Conservation (phyloP, 129 eudicot genomes). For the Pseudognaphalium luteoalbum region DNA sequence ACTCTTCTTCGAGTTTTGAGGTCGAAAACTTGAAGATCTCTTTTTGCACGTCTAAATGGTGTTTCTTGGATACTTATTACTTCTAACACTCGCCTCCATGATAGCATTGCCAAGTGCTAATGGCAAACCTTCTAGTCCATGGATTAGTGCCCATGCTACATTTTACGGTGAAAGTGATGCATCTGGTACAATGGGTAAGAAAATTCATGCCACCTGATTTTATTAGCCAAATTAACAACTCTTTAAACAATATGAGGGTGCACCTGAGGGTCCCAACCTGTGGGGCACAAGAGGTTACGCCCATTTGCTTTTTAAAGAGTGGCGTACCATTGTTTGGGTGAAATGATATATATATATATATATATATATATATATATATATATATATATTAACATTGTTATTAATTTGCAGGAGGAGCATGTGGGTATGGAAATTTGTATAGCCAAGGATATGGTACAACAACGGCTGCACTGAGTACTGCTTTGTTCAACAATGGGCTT, state of each 20-base stretch:
- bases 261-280: not conserved
- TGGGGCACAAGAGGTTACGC: not conserved
- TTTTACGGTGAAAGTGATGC: constrained; percentile 38
- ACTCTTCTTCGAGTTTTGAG: not conserved
- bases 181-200: constrained; percentile 48
- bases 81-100: constrained; percentile 27
- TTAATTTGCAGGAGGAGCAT: constrained; percentile 50
- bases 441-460: constrained; percentile 69
- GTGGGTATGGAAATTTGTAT: constrained; percentile 62
- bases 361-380: too few species aligned
- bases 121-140: constrained; percentile 15
- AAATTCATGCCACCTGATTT: constrained; percentile 1
- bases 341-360: not conserved
- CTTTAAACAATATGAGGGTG: not conserved
- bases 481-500: constrained; percentile 60
- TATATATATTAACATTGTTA: not conserved
- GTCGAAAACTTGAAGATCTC: not conserved
- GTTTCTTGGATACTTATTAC: constrained; percentile 28
- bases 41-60: constrained; percentile 28
- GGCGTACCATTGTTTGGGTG: not conserved
- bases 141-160: constrained; percentile 41
- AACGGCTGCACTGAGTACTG: constrained; percentile 64
- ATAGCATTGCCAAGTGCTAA: constrained; percentile 26
- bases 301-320: not conserved
- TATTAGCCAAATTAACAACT: not conserved